A percentile compares a stretch with the other conserved stretches of the same genome.
Conservation (phyloP, 768 basidiomycete species). For the Trametes meyenii region DNA sequence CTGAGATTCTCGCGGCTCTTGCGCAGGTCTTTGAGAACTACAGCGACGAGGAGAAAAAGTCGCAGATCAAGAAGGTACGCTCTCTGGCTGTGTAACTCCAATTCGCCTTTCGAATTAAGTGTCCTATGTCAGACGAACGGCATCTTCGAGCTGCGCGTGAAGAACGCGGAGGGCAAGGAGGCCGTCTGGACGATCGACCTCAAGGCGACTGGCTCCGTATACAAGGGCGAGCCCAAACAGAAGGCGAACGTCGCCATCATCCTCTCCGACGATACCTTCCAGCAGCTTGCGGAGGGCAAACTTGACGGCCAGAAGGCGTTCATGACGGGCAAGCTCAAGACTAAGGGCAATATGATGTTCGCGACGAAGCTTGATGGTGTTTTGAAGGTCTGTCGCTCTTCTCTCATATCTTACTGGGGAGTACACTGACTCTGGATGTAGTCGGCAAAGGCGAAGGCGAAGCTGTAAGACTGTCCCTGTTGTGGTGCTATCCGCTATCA, state of each 20-base stretch:
- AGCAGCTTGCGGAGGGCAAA: constrained; percentile 74
- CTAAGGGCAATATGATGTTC: constrained; percentile 91
- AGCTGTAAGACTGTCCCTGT: constrained; percentile 12
- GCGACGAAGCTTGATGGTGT: constrained; percentile 88
- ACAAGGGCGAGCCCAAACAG: constrained; percentile 68
- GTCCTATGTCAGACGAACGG: constrained; percentile 66
- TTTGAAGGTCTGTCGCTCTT: constrained; percentile 62
- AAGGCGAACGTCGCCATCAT: constrained; percentile 86
- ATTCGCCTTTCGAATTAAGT: neutral
- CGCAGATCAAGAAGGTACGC: constrained; percentile 74
- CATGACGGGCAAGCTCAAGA: constrained; percentile 94
- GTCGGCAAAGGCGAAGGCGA: constrained; percentile 29
- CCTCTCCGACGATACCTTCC: constrained; percentile 75
- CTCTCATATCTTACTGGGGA: neutral
- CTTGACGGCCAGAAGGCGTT: constrained; percentile 93
- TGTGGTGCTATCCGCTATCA: constrained; percentile 2
- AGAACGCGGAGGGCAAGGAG: constrained; percentile 70
- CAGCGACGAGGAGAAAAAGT: constrained; percentile 63
- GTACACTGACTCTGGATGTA: neutral
- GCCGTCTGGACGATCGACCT: constrained; percentile 91
- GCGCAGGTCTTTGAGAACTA: constrained; percentile 52
- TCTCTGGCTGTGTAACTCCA: neutral
- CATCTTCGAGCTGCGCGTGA: constrained; percentile 83
- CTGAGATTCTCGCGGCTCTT: constrained; percentile 62
- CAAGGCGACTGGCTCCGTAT: constrained; percentile 79